A percentile compares a stretch with the other conserved stretches of the same genome.
Evolutionary conservation across 2,329 filamentous ascomycete species (phyloP).

Genomic region (Verticillium nonalfalfae): DNA sequence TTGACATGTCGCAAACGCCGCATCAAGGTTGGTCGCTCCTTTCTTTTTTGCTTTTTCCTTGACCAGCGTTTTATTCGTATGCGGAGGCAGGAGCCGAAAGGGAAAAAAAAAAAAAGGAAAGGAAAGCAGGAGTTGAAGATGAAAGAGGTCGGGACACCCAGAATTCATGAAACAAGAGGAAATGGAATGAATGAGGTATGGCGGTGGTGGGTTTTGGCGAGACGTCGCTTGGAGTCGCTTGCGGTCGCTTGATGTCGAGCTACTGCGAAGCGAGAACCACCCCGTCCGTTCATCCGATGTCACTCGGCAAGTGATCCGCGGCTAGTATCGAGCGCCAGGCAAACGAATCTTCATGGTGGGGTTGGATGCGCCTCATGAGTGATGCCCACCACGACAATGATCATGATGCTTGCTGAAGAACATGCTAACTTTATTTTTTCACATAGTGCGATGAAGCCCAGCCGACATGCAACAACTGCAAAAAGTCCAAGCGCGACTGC

Average conservation of each 20-base stretch:
- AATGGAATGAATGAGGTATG: background rate
- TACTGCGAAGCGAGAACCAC: conserved; percentile 25
- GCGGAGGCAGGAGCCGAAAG: background rate
- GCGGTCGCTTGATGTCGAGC: conserved; percentile 26
- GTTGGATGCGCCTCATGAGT: background rate
- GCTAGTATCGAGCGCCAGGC: background rate
- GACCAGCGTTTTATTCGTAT: background rate
- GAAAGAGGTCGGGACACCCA: background rate
- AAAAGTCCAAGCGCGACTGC: conserved; percentile 83
- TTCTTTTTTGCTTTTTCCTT: conserved; percentile 5
- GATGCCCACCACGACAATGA: background rate
- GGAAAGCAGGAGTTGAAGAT: background rate
- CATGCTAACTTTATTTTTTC: conserved; percentile 13
- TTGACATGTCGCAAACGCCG: conserved; percentile 55
- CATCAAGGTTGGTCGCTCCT: conserved; percentile 48
- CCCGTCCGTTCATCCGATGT: background rate
- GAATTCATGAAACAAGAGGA: background rate
- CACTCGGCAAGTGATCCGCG: background rate
- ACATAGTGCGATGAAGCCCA: conserved; percentile 90
- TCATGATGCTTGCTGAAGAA: background rate
- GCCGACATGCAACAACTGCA: conserved; percentile 85
- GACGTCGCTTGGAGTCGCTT: conserved; percentile 21
- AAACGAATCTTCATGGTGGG: background rate
- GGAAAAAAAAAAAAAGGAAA: background rate
- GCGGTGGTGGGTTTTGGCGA: background rate